phyloP scores from a whole-genome alignment of 73 alveolate genomes.

The Paramecium pentaurelia region DNA sequence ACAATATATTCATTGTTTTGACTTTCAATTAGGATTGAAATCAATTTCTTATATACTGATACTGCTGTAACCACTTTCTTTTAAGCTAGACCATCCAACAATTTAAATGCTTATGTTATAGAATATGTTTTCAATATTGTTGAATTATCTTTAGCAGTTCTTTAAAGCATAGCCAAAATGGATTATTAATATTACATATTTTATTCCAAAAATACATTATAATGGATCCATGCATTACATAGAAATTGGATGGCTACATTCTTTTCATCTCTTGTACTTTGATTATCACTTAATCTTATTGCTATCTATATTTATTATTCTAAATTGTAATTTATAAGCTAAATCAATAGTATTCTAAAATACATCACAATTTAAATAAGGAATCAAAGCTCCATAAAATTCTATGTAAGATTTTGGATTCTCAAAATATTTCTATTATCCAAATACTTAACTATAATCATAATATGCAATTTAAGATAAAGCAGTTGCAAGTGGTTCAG shows the following conservation, averaged over 20 bases:
- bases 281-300: background rate
- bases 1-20: background rate
- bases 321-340: constrained; percentile 6
- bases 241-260: background rate
- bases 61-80: background rate
- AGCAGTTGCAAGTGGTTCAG: background rate
- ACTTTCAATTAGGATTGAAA: background rate
- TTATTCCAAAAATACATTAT: background rate
- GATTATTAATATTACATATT: constrained; percentile 15
- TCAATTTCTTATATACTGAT: background rate
- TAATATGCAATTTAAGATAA: background rate
- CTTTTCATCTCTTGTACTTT: constrained; percentile 14
- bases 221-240: constrained; percentile 32
- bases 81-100: background rate
- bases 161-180: background rate
- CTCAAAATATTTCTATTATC: background rate
- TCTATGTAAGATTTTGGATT: background rate
- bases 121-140: background rate
- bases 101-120: background rate
- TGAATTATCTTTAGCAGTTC: constrained; percentile 8
- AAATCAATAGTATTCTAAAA: background rate
- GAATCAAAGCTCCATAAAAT: background rate
- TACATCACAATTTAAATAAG: constrained; percentile 8
- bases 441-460: constrained; percentile 1
- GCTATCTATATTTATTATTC: constrained; percentile 2